Evolutionary conservation across 2,329 filamentous ascomycete genomes (phyloP).

Genomic region (Diaporthe vexans): DNA sequence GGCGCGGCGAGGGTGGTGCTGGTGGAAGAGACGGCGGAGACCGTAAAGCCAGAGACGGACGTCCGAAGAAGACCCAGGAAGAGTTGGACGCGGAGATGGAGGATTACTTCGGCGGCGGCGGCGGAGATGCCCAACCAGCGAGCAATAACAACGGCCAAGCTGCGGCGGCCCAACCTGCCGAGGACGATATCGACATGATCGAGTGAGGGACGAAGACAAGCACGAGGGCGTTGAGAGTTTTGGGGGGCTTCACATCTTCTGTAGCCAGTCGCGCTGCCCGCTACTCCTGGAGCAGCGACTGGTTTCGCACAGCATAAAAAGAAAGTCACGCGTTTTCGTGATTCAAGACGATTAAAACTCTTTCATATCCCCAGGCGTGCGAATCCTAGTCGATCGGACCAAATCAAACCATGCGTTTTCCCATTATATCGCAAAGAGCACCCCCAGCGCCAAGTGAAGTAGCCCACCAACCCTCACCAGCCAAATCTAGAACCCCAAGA

Average conservation of each 20-base stretch:
- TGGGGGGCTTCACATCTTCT: neutral
- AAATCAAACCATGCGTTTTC: neutral
- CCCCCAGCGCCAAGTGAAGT: neutral
- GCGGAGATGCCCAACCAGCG: conserved; percentile 46
- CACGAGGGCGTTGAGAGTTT: conserved; percentile 23
- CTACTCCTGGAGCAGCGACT: neutral
- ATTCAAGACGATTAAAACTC: conserved; percentile 4
- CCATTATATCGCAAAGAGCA: neutral
- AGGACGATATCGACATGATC: conserved; percentile 50
- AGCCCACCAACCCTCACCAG: neutral
- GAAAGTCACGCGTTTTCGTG: conserved; percentile 5
- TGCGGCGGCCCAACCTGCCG: conserved; percentile 28
- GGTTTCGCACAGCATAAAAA: neutral
- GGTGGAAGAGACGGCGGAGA: conserved; percentile 57
- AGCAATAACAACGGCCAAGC: conserved; percentile 58
- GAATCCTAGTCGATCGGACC: neutral
- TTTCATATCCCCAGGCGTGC: neutral
- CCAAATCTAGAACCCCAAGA: conserved; percentile 41
- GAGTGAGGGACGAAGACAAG: conserved; percentile 36
- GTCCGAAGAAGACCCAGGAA: conserved; percentile 88
- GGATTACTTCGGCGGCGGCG: conserved; percentile 81
- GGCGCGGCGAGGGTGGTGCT: conserved; percentile 55
- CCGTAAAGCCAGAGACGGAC: conserved; percentile 63
- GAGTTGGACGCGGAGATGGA: conserved; percentile 98
- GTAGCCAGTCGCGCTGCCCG: neutral